A percentile compares a stretch with the other conserved stretches of the same genome.
Evolutionary conservation across 2,329 filamentous ascomycete genomes (phyloP).

Genomic region (Parafenestella ontariensis): DNA sequence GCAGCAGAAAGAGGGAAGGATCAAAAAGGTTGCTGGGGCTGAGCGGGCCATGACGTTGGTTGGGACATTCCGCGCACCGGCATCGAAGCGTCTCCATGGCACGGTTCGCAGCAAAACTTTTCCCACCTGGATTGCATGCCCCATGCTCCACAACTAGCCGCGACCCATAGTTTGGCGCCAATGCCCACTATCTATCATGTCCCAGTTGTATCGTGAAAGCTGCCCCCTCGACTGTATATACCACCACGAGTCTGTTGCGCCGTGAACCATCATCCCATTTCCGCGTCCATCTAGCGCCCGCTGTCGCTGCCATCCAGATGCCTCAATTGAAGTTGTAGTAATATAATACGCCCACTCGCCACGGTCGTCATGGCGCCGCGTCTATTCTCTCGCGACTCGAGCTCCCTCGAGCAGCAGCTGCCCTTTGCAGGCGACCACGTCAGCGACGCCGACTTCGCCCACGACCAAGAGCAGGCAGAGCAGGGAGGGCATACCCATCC

Average conservation of each 20-base stretch:
- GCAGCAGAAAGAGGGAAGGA: slow-evolving; percentile 1
- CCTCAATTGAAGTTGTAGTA: background rate
- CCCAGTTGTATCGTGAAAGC: background rate
- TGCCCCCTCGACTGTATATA: background rate
- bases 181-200: slow-evolving; percentile 4
- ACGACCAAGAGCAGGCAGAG: slow-evolving; percentile 28
- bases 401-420: slow-evolving; percentile 31
- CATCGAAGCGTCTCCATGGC: slow-evolving; percentile 7
- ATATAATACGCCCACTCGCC: background rate
- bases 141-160: slow-evolving; percentile 14
- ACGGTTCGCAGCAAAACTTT: slow-evolving; percentile 12
- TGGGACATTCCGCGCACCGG: background rate
- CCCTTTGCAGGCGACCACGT: slow-evolving; percentile 43
- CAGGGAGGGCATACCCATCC: slow-evolving; percentile 32
- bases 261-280: background rate
- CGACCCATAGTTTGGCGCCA: slow-evolving; percentile 7
- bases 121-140: slow-evolving; percentile 6
- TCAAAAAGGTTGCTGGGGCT: slow-evolving; percentile 1
- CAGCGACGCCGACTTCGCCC: slow-evolving; percentile 37
- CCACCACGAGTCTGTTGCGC: background rate
- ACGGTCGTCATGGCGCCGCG: slow-evolving; percentile 28
- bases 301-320: slow-evolving; percentile 8
- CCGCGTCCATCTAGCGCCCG: slow-evolving; percentile 7
- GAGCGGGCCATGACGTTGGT: slow-evolving; percentile 20
- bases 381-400: slow-evolving; percentile 27